Evolutionary conservation across 129 eudicot genomes (phyloP), one percentile per base, ranked within the genome.

Genomic region (Artemisia tridentata): DNA sequence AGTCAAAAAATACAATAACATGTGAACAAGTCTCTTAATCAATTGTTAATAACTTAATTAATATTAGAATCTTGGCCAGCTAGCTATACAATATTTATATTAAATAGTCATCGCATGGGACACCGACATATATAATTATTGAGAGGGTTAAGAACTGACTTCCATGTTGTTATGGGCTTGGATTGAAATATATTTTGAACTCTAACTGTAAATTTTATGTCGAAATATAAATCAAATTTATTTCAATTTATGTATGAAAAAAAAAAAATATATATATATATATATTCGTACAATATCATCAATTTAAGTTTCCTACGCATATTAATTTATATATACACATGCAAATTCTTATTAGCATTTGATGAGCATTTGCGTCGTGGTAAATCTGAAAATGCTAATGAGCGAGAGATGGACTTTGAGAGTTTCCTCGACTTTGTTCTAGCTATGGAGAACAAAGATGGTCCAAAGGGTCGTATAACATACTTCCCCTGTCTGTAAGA

Each of bases 301-400:
- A 31, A 31, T 4, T 31, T 31, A 0, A 5, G 5, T 4, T 31
- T 31, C 41, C 41, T 23, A 23, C 1, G 25, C 0, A 31, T 23
- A 3, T 27, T 27, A 4, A 27, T 3, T 31, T 31, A 31, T 31
- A 31, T 31, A 5, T 3, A 31, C 41, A 31, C 7, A 5, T 31
- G 5, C 7, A 31, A 31, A 31, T 3, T 31, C 41, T 4, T 4
- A 31, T 11, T 71, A 93, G 98, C 91, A 54, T 93, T 93, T 63
- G 98, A 93, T 56, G 98, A 93, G 73, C 96, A 93, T 85, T 86
- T 89, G 43, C 92, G 98, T n/a, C 92, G 96, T 75, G 92, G 96
- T 29, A 93, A 93, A 82, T 79, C 56, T 58, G 95, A 95, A 71
- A 54, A 6, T 11, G 90, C 88, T 23, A 89, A 87, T 82, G 73